phyloP scores from a whole-genome alignment of 2,329 filamentous ascomycete species.

The Sclerotinia minor region DNA sequence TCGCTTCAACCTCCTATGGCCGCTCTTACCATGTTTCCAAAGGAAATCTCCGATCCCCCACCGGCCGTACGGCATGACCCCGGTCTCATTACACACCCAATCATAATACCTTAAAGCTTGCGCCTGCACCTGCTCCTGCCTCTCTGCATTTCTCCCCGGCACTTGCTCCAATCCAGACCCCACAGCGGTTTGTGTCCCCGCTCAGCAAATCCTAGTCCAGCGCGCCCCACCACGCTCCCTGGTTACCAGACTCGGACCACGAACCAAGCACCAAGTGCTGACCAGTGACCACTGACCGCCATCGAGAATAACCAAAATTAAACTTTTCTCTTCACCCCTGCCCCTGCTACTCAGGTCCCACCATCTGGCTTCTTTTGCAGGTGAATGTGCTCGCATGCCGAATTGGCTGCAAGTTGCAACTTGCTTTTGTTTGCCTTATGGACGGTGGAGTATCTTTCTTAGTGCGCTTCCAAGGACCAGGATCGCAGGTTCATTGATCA shows the following conservation, averaged over 20 bases:
- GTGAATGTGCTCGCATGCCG: conserved; percentile 2
- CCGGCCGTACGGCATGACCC: conserved; percentile 22
- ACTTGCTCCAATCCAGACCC: conserved; percentile 6
- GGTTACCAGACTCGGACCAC: neutral
- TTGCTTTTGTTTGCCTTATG: conserved; percentile 21
- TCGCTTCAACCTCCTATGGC: conserved; percentile 18
- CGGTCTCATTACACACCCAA: conserved; percentile 24
- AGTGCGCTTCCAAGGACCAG: conserved; percentile 19
- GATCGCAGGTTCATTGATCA: conserved; percentile 21
- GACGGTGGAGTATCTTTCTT: conserved; percentile 8
- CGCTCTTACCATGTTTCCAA: conserved; percentile 7
- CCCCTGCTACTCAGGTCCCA: neutral
- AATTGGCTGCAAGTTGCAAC: conserved; percentile 11
- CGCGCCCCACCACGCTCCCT: conserved; percentile 13
- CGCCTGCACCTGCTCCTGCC: conserved; percentile 2
- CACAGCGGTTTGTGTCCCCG: conserved; percentile 1
- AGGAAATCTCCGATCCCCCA: conserved; percentile 8
- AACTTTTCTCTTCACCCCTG: neutral
- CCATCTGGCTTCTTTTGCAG: conserved; percentile 3
- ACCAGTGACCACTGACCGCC: neutral
- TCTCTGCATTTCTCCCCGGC: conserved; percentile 17
- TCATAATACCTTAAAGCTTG: conserved; percentile 2
- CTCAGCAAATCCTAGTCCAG: neutral
- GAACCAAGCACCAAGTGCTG: neutral
- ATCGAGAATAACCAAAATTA: neutral